phyloP scores from a whole-genome alignment of 441 rosid genomes.

The Adansonia rubrostipa region DNA sequence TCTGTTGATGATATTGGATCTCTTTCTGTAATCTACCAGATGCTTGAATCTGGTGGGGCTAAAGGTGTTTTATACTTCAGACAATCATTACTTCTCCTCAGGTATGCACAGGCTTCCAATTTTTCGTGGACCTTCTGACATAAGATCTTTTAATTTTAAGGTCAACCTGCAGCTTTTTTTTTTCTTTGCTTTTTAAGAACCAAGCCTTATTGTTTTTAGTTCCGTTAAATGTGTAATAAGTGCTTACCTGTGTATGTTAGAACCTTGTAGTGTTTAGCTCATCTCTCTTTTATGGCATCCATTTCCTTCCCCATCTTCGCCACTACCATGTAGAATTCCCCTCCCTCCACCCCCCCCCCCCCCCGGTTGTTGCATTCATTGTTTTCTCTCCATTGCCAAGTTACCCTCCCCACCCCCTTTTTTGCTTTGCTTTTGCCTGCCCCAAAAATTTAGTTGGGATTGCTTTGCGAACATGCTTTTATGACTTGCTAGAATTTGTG shows the following conservation, averaged over 20 bases:
- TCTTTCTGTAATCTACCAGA: constrained; percentile 95
- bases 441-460: neutral
- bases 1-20: constrained; percentile 96
- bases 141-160: neutral
- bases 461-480: constrained; percentile 7
- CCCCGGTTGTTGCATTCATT: neutral
- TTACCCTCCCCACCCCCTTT: neutral
- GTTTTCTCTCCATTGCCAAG: neutral
- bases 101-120: constrained; percentile 16
- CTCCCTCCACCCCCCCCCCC: neutral
- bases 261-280: neutral
- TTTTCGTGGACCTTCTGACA: neutral
- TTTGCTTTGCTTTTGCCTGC: neutral
- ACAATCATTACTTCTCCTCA: constrained; percentile 91
- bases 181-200: neutral
- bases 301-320: neutral
- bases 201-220: neutral
- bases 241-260: neutral
- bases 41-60: constrained; percentile 93
- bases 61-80: constrained; percentile 92
- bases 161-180: neutral
- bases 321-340: neutral
- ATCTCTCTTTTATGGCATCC: neutral
- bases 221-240: neutral
- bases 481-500: constrained; percentile 1